Evolutionary conservation across 2,329 filamentous ascomycete species (phyloP), one percentile per base, ranked within the genome.

Genomic region (Beauveria caledonica): DNA sequence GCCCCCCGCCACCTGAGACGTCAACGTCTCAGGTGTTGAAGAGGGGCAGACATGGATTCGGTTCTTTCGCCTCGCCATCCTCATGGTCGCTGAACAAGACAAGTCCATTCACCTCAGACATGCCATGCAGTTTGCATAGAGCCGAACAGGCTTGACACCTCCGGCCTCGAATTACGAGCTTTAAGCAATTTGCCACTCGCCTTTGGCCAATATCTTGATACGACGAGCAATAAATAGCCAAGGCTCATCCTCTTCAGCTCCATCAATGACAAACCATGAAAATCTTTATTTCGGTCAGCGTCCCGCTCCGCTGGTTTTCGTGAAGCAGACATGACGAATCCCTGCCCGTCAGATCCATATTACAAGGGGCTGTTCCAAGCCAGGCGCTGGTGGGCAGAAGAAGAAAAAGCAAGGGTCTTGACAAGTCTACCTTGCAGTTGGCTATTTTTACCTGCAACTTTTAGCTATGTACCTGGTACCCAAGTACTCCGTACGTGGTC

Each of bases 1-100:
- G 27, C 40, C 53, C 53, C 44, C 39, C 45, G 19, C 54, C 63
- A 64, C 63, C 63, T 64, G 63, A 64, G 63, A 64, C 63, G 62
- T 50, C 15, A 17, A 60, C 63, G 63, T 64, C 63, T 64, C 63
- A 64, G 63, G 63, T 64, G 48, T 49, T 25, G 27, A 54, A 44
- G 60, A 60, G 52, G 56, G 52, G 56, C 33, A 36, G 44, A n/a
- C 44, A 40, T 42, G 46, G 36, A 19, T 29, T 57, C 13, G n/a
- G 11, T 21, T 58, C 44, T 29, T 58, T 58, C 33, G 46, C 29
- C 45, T 58, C 45, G 23, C 46, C 45, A 25, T 44, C 7, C 3
- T 21, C 5, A 36, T 36, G 19, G 50, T 19, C 39, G 39, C 40
- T 25, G 33, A 13, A 36, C 33, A 36, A 36, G 33, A 36, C 33